Conservation (phyloP, 164 flowering plant genomes). For the Protea cynaroides region DNA sequence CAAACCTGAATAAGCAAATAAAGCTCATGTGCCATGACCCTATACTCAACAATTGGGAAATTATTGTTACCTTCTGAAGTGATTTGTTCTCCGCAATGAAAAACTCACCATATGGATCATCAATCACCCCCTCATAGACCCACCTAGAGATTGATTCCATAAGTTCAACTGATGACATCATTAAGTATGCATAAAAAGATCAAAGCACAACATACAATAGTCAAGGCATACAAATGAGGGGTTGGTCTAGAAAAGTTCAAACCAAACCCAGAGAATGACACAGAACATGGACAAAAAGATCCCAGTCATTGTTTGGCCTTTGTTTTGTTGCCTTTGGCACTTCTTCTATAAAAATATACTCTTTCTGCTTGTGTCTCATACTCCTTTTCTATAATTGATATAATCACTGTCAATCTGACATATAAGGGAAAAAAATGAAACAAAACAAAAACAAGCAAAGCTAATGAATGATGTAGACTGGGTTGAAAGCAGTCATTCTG, state of each 20-base stretch:
- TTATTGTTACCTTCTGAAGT: constrained; percentile 68
- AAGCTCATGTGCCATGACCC: neutral
- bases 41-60: neutral
- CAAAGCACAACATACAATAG: constrained; percentile 5
- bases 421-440: neutral
- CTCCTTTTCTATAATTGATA: too few relatives aligned
- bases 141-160: constrained; percentile 45
- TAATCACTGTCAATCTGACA: too few relatives aligned
- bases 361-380: too few relatives aligned
- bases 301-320: too few relatives aligned
- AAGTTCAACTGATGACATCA: constrained; percentile 8
- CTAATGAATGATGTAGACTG: neutral
- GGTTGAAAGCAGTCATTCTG: neutral
- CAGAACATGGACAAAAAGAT: neutral
- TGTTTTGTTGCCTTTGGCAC: too few relatives aligned
- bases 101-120: constrained; percentile 96
- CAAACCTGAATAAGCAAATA: constrained; percentile 11
- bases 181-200: neutral
- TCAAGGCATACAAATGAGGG: neutral
- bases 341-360: too few relatives aligned
- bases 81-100: constrained; percentile 90
- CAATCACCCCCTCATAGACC: constrained; percentile 97
- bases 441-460: neutral
- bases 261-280: neutral
- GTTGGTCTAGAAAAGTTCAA: too few relatives aligned